A percentile compares a stretch with the other conserved stretches of the same genome.
These are phyloP conservation scores for Naganishia antarctica DNA, from an alignment of 768 basidiomycete genomes.

Conservation along the genomic window DNA sequence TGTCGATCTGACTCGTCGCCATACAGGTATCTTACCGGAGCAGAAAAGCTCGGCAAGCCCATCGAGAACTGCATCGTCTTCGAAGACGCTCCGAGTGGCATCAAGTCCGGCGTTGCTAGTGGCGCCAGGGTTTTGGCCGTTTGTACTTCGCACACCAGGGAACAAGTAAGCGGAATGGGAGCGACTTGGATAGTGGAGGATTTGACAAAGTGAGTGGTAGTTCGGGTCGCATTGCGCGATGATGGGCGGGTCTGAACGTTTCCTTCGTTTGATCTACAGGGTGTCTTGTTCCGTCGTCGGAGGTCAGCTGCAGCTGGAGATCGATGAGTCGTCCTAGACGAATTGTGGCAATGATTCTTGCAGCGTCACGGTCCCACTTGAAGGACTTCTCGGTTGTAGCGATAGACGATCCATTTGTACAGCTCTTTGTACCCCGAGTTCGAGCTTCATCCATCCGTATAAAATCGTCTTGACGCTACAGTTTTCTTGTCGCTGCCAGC, in stretches of 20 bases:
- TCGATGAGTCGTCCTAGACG: conserved; percentile 30
- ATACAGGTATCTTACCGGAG: conserved; percentile 66
- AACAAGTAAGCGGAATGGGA: conserved; percentile 56
- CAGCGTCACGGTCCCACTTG: too few species aligned
- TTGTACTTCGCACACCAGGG: conserved; percentile 69
- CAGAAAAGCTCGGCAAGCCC: conserved; percentile 58
- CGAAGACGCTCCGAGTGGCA: conserved; percentile 82
- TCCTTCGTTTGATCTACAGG: conserved; percentile 18
- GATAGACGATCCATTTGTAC: too few species aligned
- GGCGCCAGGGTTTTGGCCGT: conserved; percentile 74
- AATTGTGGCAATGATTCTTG: too few species aligned
- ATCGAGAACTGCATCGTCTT: conserved; percentile 69
- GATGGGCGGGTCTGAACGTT: background rate
- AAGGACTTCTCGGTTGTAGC: too few species aligned
- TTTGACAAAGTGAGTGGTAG: conserved; percentile 58
- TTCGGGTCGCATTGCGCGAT: background rate
- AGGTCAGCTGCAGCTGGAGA: conserved; percentile 31
- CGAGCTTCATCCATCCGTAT: too few species aligned
- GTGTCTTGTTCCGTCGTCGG: conserved; percentile 30
- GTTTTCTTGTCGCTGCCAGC: too few species aligned
- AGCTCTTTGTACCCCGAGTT: too few species aligned
- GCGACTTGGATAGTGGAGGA: conserved; percentile 67
- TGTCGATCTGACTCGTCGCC: background rate
- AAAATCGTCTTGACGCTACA: too few species aligned
- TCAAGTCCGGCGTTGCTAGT: conserved; percentile 68